Base-by-base conservation (phyloP, 345 rosid species). In the Citrus reticulata region DNA sequence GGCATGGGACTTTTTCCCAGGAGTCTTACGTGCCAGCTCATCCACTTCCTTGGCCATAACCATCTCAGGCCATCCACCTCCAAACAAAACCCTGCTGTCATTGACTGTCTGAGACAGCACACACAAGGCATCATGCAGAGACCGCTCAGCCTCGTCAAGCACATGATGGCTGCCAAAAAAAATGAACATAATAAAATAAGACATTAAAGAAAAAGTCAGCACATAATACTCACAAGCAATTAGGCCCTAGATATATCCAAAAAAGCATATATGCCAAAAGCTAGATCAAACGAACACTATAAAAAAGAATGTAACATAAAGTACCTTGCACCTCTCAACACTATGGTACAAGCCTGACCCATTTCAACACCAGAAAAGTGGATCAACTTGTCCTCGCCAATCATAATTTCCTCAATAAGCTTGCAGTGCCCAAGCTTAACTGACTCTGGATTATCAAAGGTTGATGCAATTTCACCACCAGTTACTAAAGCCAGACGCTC, bases 31-130 rank as follows among this genome's bases (percentile, higher is more conserved):
- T 60, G 99, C 99, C 68, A 96, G 89, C 85, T 94, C 95, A 83
- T 96, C 97, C 60, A 96, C 99, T 74, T 88, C 99, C 89, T 91
- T 94, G 19, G 99, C 97, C 99, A 93, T 96, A 67, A 93, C 88
- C 99, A 96, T 94, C 92, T 96, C 99, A 24, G 99, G 99, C 98
- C 99, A 96, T 80, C 99, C 99, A 75, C 99, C 99, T 75, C 99
- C 99, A 37, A 93, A 92, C 77, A 96, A 81, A 32, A 96, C 98
- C 83, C 99, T 86, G 73, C 90, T 86, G 86, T 96, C 99, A 67
- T 91, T 94, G 46, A 96, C 98, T 1, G 97, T 96, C 85, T 94
- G 98, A 37, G 98, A 93, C 72, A 96, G 95, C 74, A 96, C 99
- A 39, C 98, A 94, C 73, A 96, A 84, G 62, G 99, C 99, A 86